phyloP scores from a whole-genome alignment of 75 land plant genomes.

The Picea glauca region DNA sequence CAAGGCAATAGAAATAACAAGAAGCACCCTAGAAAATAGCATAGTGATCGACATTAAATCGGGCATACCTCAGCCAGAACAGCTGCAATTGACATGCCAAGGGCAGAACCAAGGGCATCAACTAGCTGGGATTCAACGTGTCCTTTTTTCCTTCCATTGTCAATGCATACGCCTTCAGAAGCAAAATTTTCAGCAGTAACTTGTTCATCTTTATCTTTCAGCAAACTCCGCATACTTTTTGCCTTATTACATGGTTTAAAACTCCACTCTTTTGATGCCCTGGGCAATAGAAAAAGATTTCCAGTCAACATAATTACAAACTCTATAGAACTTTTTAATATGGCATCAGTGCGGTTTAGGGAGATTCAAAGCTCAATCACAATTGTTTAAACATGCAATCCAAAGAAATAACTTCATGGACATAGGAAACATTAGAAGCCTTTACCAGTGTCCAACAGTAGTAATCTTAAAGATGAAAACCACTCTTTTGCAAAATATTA shows the following conservation, averaged over 20 bases:
- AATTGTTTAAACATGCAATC: background rate
- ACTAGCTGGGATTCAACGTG: conserved; percentile 3
- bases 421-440: background rate
- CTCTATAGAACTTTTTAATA: background rate
- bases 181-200: background rate
- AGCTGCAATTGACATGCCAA: conserved; percentile 43
- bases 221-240: background rate
- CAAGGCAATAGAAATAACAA: background rate
- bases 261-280: background rate
- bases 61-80: conserved; percentile 27
- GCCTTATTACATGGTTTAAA: background rate
- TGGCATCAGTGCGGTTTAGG: background rate
- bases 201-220: background rate
- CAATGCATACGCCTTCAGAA: background rate
- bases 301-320: background rate
- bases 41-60: background rate
- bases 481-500: no score
- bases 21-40: background rate
- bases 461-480: no score
- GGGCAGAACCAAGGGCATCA: conserved; percentile 28
- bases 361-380: background rate
- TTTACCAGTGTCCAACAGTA: background rate
- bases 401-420: background rate
- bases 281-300: background rate
- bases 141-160: background rate